A percentile compares a stretch with the other conserved stretches of the same genome.
Evolutionary conservation across 2,329 filamentous ascomycete genomes (phyloP).

Genomic region (Ophiostoma ips): DNA sequence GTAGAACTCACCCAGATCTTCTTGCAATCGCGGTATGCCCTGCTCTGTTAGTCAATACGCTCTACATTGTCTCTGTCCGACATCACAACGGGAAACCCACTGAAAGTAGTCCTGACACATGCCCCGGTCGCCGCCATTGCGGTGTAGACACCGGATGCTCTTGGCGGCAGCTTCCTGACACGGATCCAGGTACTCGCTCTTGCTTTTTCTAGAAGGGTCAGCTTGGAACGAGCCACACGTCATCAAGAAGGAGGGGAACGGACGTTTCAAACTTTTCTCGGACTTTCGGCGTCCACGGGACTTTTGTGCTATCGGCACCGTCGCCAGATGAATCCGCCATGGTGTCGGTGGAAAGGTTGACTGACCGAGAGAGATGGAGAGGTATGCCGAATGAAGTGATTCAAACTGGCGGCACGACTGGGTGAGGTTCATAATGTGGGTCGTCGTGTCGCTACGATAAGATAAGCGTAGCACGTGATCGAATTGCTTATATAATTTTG

Average conservation of each 20-base stretch:
- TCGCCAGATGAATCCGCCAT: not conserved
- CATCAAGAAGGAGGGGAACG: constrained; percentile 14
- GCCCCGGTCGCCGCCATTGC: constrained; percentile 74
- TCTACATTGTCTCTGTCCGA: not conserved
- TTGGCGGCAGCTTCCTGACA: constrained; percentile 82
- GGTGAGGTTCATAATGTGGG: too few species aligned
- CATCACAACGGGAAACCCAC: constrained; percentile 32
- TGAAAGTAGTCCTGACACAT: constrained; percentile 95
- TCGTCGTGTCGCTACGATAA: too few species aligned
- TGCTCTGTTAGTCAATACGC: constrained; percentile 22
- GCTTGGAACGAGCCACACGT: not conserved
- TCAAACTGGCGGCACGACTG: too few species aligned
- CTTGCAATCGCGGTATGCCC: constrained; percentile 89
- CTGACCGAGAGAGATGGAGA: not conserved
- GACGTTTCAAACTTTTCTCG: constrained; percentile 53
- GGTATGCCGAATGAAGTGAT: too few species aligned
- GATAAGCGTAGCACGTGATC: too few species aligned
- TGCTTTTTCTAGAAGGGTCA: constrained; percentile 50
- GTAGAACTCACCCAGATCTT: constrained; percentile 64
- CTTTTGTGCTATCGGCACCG: not conserved
- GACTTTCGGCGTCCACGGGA: constrained; percentile 39
- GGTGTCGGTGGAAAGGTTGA: not conserved
- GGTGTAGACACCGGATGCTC: constrained; percentile 76
- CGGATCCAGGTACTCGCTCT: constrained; percentile 86
- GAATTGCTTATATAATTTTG: too few species aligned